Base-by-base conservation (phyloP, 164 flowering plant genomes). In the Chimonanthus praecox region DNA sequence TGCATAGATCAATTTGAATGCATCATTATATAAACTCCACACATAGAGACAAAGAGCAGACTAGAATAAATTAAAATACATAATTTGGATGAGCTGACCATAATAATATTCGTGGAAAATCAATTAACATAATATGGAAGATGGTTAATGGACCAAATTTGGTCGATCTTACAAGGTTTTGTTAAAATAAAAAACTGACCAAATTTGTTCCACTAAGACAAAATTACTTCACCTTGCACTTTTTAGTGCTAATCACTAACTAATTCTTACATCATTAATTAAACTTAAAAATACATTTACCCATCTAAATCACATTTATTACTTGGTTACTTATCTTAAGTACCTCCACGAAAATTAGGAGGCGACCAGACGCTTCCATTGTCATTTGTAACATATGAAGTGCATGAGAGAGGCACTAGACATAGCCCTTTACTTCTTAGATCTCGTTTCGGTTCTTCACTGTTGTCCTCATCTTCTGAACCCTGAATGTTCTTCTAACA, bases 371-470 rank as follows among this genome's bases (percentile, higher is more conserved):
- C 80, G 43, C 78, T 81, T 33, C 84, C 77, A 20, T 75, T 76
- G 49, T 84, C 87, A 8, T 70, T 83, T 4, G 94, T 80, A 0
- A 93, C 79, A 71, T 89, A 91, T 4, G 93, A 85, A 78, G 87
- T 83, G 85, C 93, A 94, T 16, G 95, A 82, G 70, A 90, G 69
- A 0, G 98, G 98, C 77, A 94, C 97, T 3, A 94, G 84, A 74
- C 98, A 94, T 18, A 94, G 86, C 60, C 98, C 98, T 71, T 92
- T 84, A 69, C 92, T 91, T 83, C 88, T 85, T 3, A 94, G 79
- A 72, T 90, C 92, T 78, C 80, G 77, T 64, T 71, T 89, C 8
- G 76, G 15, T 69, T 87, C 90, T 64, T 83, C 84, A 6, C 73
- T 78, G 33, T 74, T 78, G 4, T 79, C 83, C 15, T 72, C 78